phyloP scores from a whole-genome alignment of 768 basidiomycete species.

The Boletus pseudopeckii region DNA sequence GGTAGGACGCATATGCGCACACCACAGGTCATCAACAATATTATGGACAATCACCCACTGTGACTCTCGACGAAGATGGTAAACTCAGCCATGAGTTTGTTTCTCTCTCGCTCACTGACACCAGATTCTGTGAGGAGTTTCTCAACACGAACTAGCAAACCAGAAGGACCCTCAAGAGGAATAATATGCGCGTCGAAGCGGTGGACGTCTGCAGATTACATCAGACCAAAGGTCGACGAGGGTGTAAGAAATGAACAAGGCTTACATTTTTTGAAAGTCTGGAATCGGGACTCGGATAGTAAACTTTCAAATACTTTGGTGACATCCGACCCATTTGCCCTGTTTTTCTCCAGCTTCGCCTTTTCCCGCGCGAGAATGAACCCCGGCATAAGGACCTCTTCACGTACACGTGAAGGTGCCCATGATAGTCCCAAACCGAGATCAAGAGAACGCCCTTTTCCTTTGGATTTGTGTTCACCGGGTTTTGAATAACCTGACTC shows the following conservation, averaged over 20 bases:
- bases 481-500: slow-evolving; percentile 10
- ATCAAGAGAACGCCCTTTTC: slow-evolving; percentile 70
- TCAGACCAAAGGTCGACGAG: slow-evolving; percentile 11
- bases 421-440: slow-evolving; percentile 66
- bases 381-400: slow-evolving; percentile 59
- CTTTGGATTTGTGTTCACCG: slow-evolving; percentile 28
- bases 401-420: slow-evolving; percentile 66
- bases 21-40: slow-evolving; percentile 3
- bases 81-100: slow-evolving; percentile 55
- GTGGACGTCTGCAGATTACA: slow-evolving; percentile 52
- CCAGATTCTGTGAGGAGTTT: slow-evolving; percentile 51
- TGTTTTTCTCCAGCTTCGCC: slow-evolving; percentile 18
- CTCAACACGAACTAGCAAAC: slow-evolving; percentile 64
- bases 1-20: background rate
- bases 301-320: slow-evolving; percentile 37
- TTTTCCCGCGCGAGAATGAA: slow-evolving; percentile 29
- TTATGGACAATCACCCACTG: slow-evolving; percentile 13
- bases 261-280: slow-evolving; percentile 62
- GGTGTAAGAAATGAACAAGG: slow-evolving; percentile 2
- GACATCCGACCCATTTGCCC: slow-evolving; percentile 30
- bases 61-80: slow-evolving; percentile 49
- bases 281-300: slow-evolving; percentile 35
- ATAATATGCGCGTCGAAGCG: slow-evolving; percentile 73
- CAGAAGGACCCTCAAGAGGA: slow-evolving; percentile 69
- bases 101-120: slow-evolving; percentile 47